These are phyloP conservation scores for Aureobasidium sp. DNA, from an alignment of 2,329 filamentous ascomycete genomes.

Conservation along the genomic window DNA sequence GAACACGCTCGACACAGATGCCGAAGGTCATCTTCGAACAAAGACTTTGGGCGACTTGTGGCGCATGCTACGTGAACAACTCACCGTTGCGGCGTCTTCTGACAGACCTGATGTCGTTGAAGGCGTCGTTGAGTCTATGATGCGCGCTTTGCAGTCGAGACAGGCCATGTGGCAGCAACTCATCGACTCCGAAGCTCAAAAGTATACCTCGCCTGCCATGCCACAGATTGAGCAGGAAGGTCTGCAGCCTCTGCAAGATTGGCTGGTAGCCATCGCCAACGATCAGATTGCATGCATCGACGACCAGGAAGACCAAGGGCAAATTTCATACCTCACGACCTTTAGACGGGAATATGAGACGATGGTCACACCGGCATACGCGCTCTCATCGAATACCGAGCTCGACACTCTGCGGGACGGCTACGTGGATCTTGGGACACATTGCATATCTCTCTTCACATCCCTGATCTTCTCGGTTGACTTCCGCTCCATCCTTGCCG, in stretches of 20 bases:
- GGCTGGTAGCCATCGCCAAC: slow-evolving; percentile 93
- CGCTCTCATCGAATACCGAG: slow-evolving; percentile 62
- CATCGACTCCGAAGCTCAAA: slow-evolving; percentile 73
- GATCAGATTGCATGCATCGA: slow-evolving; percentile 98
- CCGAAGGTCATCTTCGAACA: slow-evolving; percentile 85
- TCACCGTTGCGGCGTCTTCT: slow-evolving; percentile 75
- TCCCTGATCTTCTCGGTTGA: slow-evolving; percentile 83
- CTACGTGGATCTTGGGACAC: slow-evolving; percentile 90
- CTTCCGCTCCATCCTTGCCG: slow-evolving; percentile 71
- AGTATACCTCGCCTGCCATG: slow-evolving; percentile 49
- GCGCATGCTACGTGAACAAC: slow-evolving; percentile 93
- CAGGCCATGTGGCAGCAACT: slow-evolving; percentile 83
- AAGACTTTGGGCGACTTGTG: slow-evolving; percentile 91
- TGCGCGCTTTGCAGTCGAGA: slow-evolving; percentile 70
- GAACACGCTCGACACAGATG: slow-evolving; percentile 76
- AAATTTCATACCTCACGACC: slow-evolving; percentile 72
- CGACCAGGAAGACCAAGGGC: slow-evolving; percentile 62
- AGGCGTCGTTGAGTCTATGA: slow-evolving; percentile 94
- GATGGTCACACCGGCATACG: slow-evolving; percentile 70
- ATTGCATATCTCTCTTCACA: slow-evolving; percentile 83
- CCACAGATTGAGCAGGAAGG: slow-evolving; percentile 51
- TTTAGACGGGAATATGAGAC: slow-evolving; percentile 79
- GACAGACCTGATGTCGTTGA: slow-evolving; percentile 84
- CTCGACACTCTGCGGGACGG: slow-evolving; percentile 71
- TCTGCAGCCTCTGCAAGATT: slow-evolving; percentile 69